Percentiles rank a stretch among this genome's conserved stretches.
Conservation (phyloP, 1,284 basidiomycete genomes). For the Cystobasidium slooffiae region DNA sequence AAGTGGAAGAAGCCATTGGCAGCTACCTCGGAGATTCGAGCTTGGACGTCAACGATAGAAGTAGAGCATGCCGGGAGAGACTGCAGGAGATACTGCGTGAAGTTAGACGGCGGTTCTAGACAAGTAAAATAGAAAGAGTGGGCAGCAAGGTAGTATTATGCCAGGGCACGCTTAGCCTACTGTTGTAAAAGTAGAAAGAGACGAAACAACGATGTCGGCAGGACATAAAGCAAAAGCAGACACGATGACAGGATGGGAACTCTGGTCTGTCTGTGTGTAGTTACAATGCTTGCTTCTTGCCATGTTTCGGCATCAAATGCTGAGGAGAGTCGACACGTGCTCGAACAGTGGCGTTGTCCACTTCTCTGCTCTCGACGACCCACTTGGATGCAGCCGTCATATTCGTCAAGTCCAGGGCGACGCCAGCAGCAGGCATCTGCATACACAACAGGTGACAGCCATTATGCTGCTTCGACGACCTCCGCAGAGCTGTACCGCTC, state of each 20-base stretch:
- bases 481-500: conserved; percentile 66
- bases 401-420: conserved; percentile 28
- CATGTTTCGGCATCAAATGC: too few species aligned
- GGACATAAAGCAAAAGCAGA: too few species aligned
- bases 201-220: too few species aligned
- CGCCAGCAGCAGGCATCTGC: conserved; percentile 40
- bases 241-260: too few species aligned
- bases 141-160: neutral
- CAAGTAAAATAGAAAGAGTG: neutral
- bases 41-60: conserved; percentile 18
- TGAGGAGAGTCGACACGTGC: neutral
- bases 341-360: neutral
- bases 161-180: neutral
- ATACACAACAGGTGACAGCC: neutral
- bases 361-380: conserved; percentile 1
- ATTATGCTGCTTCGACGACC: conserved; percentile 15
- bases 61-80: conserved; percentile 25
- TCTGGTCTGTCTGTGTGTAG: too few species aligned
- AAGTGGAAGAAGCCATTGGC: conserved; percentile 48
- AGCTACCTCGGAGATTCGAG: conserved; percentile 46
- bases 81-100: conserved; percentile 47
- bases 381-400: conserved; percentile 3
- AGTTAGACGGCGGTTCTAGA: conserved; percentile 45
- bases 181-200: too few species aligned
- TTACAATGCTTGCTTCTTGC: too few species aligned